phyloP scores from a whole-genome alignment of 495 filamentous ascomycete species.

The Talaromyces liani region DNA sequence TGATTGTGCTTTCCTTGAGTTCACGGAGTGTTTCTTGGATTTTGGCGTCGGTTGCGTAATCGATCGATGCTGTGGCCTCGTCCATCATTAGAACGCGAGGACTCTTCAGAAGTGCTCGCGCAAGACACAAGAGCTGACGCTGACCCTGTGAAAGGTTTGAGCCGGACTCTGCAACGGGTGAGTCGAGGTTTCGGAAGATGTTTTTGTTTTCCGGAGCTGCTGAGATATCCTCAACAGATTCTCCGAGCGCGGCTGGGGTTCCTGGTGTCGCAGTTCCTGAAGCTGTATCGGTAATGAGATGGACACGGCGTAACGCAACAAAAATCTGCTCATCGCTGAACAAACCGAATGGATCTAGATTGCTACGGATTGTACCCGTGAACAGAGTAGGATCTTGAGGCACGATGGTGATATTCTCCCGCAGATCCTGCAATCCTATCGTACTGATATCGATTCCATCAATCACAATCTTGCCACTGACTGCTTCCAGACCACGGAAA shows the following conservation, averaged over 20 bases:
- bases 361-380: constrained; percentile 88
- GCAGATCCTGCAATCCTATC: constrained; percentile 86
- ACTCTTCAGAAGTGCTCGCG: constrained; percentile 83
- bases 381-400: constrained; percentile 98
- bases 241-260: constrained; percentile 10
- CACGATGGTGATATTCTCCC: constrained; percentile 93
- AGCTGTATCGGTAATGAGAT: constrained; percentile 64
- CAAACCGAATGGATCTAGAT: constrained; percentile 87
- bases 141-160: constrained; percentile 97
- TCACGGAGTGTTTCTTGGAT: constrained; percentile 94
- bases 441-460: constrained; percentile 81
- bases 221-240: constrained; percentile 15
- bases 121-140: constrained; percentile 89
- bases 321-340: constrained; percentile 94
- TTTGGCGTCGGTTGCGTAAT: constrained; percentile 91
- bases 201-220: constrained; percentile 71
- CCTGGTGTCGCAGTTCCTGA: constrained; percentile 34
- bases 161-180: constrained; percentile 82
- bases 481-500: constrained; percentile 95
- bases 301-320: constrained; percentile 79
- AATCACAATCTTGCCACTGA: constrained; percentile 81
- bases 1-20: constrained; percentile 78
- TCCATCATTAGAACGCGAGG: constrained; percentile 97
- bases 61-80: constrained; percentile 96
- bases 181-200: constrained; percentile 81